Evolutionary conservation across 225 moss, liverwort and hornwort species (phyloP).

Genomic region (Ulota crispa): DNA sequence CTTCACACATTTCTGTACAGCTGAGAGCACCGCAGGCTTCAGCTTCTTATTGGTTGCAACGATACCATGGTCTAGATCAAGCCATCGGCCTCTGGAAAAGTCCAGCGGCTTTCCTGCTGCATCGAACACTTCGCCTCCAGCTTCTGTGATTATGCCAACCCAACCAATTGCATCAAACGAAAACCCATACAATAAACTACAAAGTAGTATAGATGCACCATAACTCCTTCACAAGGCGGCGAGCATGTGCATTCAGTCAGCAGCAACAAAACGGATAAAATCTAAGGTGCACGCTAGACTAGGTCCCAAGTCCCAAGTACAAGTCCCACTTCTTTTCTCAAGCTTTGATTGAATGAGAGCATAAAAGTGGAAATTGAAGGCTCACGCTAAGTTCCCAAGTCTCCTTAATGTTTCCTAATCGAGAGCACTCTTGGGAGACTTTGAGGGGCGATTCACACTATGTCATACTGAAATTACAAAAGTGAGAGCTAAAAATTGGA

Average conservation of each 20-base stretch:
- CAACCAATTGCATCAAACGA: constrained; percentile 12
- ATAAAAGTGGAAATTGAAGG: background rate
- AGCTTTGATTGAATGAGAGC: background rate
- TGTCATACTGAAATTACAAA: no score
- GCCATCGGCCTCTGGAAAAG: constrained; percentile 89
- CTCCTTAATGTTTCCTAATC: background rate
- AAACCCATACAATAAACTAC: background rate
- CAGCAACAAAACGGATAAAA: background rate
- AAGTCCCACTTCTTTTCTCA: background rate
- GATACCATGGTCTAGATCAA: constrained; percentile 89
- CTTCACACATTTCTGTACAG: constrained; percentile 74
- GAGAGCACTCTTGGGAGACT: background rate
- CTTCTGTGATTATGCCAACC: constrained; percentile 55
- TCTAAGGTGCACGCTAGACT: background rate
- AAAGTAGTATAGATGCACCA: background rate
- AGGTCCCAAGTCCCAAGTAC: background rate
- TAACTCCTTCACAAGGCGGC: background rate
- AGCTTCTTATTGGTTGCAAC: constrained; percentile 83
- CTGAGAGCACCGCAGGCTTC: constrained; percentile 63
- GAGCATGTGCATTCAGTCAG: background rate
- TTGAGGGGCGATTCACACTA: no score
- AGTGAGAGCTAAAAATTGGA: no score
- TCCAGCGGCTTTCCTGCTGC: constrained; percentile 84
- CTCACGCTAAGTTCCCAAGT: background rate
- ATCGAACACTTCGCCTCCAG: constrained; percentile 94